These are phyloP conservation scores for Halenospora varia DNA, from an alignment of 495 filamentous ascomycete genomes.

Conservation along the genomic window DNA sequence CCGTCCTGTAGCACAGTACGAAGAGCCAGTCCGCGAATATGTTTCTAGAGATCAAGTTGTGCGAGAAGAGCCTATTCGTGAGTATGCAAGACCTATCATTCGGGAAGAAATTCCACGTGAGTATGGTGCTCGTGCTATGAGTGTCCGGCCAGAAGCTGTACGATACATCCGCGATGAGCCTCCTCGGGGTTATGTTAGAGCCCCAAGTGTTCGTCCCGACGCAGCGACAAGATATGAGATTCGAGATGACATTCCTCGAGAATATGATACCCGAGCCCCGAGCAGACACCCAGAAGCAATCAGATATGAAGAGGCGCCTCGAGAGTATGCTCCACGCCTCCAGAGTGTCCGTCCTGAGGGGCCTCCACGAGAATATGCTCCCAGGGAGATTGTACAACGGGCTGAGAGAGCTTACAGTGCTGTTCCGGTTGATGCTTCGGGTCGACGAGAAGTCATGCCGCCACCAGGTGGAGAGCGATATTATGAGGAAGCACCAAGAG, in stretches of 20 bases:
- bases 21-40: no score
- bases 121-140: neutral
- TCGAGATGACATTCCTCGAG: conserved; percentile 46
- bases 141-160: neutral
- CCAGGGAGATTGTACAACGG: conserved; percentile 33
- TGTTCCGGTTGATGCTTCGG: conserved; percentile 22
- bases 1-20: conserved; percentile 15
- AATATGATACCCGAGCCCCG: conserved; percentile 27
- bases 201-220: conserved; percentile 47
- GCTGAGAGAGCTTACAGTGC: conserved; percentile 41
- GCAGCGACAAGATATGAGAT: conserved; percentile 1
- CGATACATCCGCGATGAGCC: conserved; percentile 14
- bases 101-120: neutral
- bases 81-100: no score
- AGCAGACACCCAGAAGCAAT: conserved; percentile 36
- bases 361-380: no score
- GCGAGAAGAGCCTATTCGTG: no score
- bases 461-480: conserved; percentile 29
- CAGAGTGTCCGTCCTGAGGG: no score
- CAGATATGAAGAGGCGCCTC: conserved; percentile 21
- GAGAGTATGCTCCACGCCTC: conserved; percentile 42
- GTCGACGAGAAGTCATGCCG: conserved; percentile 10
- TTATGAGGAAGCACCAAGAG: conserved; percentile 31
- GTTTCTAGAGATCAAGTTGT: no score
- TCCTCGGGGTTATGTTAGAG: conserved; percentile 50